Percentiles rank a stretch among this genome's conserved stretches.
Conservation (phyloP, 345 rosid species). For the Combretum micranthum region DNA sequence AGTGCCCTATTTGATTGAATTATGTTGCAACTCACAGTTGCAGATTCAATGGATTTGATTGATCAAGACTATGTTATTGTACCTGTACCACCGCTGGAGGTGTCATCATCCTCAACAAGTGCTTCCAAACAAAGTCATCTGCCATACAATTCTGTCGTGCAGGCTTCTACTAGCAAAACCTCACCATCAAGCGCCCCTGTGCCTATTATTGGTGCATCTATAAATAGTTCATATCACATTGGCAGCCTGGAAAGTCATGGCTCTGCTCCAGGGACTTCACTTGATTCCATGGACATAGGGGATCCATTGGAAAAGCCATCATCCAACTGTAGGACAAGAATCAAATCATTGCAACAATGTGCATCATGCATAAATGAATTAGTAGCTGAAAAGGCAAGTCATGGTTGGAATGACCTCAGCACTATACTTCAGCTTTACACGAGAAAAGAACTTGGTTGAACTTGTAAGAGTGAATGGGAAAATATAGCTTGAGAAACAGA, state of each 20-base stretch:
- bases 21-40: slow-evolving; percentile 30
- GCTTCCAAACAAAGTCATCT: slow-evolving; percentile 46
- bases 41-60: slow-evolving; percentile 66
- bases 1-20: neutral
- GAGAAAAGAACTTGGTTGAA: neutral
- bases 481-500: too few relatives aligned
- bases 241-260: slow-evolving; percentile 61
- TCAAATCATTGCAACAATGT: slow-evolving; percentile 67
- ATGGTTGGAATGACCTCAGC: neutral
- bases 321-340: slow-evolving; percentile 59
- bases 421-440: neutral
- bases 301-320: slow-evolving; percentile 77
- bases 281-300: slow-evolving; percentile 63
- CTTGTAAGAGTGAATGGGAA: too few relatives aligned
- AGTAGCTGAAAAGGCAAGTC: slow-evolving; percentile 57
- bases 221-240: slow-evolving; percentile 22
- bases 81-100: slow-evolving; percentile 72
- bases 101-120: slow-evolving; percentile 49
- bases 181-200: slow-evolving; percentile 51
- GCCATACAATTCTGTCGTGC: slow-evolving; percentile 37
- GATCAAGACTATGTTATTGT: slow-evolving; percentile 92
- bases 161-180: slow-evolving; percentile 25
- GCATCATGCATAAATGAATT: slow-evolving; percentile 65
- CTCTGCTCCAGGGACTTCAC: slow-evolving; percentile 74
- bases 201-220: slow-evolving; percentile 46